Percentiles rank a stretch among this genome's conserved stretches.
Conservation (phyloP, 805 yeast species). For the Saccharomycopsis fodiens region DNA sequence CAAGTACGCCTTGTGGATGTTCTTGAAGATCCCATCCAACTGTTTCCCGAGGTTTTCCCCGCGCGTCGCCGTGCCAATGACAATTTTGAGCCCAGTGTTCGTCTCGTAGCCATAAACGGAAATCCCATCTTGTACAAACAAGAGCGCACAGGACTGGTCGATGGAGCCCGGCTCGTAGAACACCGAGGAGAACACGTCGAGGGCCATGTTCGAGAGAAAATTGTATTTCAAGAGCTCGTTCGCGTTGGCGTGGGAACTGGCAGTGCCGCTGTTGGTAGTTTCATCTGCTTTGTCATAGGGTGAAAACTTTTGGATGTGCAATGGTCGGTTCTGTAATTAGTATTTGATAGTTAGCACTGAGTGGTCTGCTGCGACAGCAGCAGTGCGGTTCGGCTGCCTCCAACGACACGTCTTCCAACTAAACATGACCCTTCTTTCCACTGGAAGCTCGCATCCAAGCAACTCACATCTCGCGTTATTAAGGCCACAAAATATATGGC, state of each 20-base stretch:
- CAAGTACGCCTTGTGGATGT: conserved; percentile 48
- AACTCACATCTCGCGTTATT: conserved; percentile 43
- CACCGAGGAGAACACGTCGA: conserved; percentile 57
- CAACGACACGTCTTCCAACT: no score
- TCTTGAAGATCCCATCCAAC: conserved; percentile 28
- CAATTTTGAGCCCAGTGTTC: conserved; percentile 58
- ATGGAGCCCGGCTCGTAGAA: conserved; percentile 34
- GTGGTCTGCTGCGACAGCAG: background rate
- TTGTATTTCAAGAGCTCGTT: conserved; percentile 53
- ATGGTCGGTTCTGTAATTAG: conserved; percentile 46
- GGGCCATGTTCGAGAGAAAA: conserved; percentile 68
- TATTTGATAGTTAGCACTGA: background rate
- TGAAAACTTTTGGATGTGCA: conserved; percentile 51
- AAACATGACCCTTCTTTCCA: no score
- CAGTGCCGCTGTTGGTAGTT: conserved; percentile 10
- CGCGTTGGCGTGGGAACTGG: conserved; percentile 27
- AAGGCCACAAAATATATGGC: conserved; percentile 47
- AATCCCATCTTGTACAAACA: conserved; percentile 61
- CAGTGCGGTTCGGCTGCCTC: background rate
- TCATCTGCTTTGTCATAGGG: conserved; percentile 23
- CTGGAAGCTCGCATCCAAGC: no score
- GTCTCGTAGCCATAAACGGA: conserved; percentile 64
- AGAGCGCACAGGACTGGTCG: conserved; percentile 32
- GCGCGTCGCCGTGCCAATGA: conserved; percentile 43
- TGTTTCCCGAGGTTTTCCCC: conserved; percentile 23